Evolutionary conservation across 202 grass and related monocot genomes (phyloP).

Genomic region (Sporobolus alterniflorus): DNA sequence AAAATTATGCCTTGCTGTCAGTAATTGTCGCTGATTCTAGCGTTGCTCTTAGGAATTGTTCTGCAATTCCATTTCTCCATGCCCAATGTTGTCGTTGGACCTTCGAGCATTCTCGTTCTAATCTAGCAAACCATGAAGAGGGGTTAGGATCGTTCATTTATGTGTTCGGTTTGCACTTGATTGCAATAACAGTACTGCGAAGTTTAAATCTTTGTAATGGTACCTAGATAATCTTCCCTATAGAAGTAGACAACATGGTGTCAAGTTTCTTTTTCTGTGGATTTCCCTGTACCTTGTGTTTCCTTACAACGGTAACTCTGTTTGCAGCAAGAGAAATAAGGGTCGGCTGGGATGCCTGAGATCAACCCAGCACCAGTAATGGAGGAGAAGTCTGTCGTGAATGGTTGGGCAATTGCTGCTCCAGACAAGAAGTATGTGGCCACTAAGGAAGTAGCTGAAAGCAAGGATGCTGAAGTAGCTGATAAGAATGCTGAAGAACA

Average conservation of each 20-base stretch:
- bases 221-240: background rate
- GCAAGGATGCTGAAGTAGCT: constrained; percentile 3
- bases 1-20: background rate
- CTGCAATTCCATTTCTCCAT: background rate
- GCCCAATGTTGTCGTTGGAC: background rate
- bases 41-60: background rate
- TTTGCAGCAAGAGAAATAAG: constrained; percentile 47
- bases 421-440: constrained; percentile 28
- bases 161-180: background rate
- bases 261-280: background rate
- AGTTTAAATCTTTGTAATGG: background rate
- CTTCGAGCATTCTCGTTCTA: background rate
- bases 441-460: constrained; percentile 31
- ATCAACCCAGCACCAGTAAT: constrained; percentile 30
- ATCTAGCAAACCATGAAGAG: background rate
- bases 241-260: background rate
- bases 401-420: constrained; percentile 35
- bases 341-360: constrained; percentile 29
- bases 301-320: constrained; percentile 15
- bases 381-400: constrained; percentile 46
- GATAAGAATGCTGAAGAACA: constrained; percentile 21
- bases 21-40: background rate
- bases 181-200: background rate
- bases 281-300: background rate
- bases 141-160: background rate